Conservation (phyloP, 768 basidiomycete genomes). For the Russula vinacea region DNA sequence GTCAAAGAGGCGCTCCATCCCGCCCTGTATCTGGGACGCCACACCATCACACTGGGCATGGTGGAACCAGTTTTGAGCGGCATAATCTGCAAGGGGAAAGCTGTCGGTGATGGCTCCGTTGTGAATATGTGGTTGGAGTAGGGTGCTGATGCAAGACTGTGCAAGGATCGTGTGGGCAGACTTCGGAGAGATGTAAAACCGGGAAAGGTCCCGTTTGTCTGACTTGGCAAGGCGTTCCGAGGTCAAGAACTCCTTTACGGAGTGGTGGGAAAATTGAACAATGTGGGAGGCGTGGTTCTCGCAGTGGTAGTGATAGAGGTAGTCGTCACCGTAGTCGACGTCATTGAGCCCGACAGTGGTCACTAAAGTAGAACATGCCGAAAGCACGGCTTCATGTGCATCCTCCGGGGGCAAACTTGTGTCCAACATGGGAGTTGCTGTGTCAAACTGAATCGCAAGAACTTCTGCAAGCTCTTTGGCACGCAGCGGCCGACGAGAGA, state of each 20-base stretch:
- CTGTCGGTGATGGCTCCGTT: neutral
- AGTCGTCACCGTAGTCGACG: too few species aligned
- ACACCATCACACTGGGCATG: neutral
- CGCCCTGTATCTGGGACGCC: neutral
- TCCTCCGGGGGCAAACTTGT: neutral
- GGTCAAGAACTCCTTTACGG: neutral
- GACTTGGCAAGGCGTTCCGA: neutral
- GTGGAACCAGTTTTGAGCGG: neutral
- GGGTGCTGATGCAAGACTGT: neutral
- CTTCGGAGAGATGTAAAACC: neutral
- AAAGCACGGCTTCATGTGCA: neutral
- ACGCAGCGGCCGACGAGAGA: neutral
- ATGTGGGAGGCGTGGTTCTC: too few species aligned
- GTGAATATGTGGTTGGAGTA: neutral
- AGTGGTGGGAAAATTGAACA: too few species aligned
- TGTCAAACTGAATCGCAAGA: neutral
- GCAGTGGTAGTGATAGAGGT: too few species aligned
- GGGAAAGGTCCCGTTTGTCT: neutral
- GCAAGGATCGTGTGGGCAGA: neutral
- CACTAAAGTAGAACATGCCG: constrained; percentile 1
- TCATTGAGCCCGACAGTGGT: neutral
- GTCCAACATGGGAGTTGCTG: neutral
- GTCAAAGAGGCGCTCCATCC: neutral
- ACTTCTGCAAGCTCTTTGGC: neutral
- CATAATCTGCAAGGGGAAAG: neutral